Evolutionary conservation across 2,329 filamentous ascomycete species (phyloP), one percentile per base, ranked within the genome.

Genomic region (Monilinia aucupariae): DNA sequence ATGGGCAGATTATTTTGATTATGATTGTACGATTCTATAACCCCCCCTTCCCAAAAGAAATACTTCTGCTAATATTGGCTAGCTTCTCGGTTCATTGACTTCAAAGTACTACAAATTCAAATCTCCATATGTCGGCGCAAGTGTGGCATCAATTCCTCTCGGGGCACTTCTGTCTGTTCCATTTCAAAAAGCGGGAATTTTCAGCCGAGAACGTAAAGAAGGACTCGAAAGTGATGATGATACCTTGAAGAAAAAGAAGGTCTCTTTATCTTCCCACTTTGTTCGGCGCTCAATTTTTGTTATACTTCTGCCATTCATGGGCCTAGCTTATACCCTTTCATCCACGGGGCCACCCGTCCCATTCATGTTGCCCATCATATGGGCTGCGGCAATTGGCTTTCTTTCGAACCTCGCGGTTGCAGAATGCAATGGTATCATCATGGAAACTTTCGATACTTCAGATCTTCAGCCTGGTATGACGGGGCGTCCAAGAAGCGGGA

Each of bases 371-470:
- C 89, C 89, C 3, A 85, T 86, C 4, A 72, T 87, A 2, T 85
- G 91, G 68, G 86, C 87, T 0, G 82, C 81, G 0, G 73, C 85
- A 4, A 81, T 91, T 17, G 88, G 87, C 0, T 90, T 90, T 69
- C 77, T 91, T 6, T 88, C 86, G 1, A 87, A 85, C 59, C 81
- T 93, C 12, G 89, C 88, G 1, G 85, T 91, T 52, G 84, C 89
- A 2, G 89, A 92, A 74, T 91, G 89, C 74, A 84, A 88, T 67
- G 88, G 89, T 0, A 76, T 92, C 39, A 82, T 92, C 72, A 92
- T 92, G 89, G 89, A 92, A 71, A 87, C 86, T 0, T 92, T 88
- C 73, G 90, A 92, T 72, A 89, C 86, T n/a, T 90, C 87, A 48
- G 90, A 92, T 73, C 78, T 92, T 4, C 88, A 89, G 68, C 85